Percentiles rank a stretch among this genome's conserved stretches.
These are phyloP conservation scores for Glycyrrhiza uralensis DNA, from an alignment of 306 rosid genomes.

Conservation along the genomic window DNA sequence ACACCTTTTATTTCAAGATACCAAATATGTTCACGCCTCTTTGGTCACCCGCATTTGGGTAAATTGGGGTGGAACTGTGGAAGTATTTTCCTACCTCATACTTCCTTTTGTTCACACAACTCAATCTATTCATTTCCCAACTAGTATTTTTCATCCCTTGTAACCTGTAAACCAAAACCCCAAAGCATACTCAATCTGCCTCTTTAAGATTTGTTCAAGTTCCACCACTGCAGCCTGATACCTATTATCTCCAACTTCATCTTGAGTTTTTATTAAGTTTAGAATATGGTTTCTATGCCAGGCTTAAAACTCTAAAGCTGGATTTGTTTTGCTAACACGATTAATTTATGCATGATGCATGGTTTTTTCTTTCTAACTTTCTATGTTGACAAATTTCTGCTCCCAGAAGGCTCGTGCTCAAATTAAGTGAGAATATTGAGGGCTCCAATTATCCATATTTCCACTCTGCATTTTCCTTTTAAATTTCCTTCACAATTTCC, in stretches of 20 bases:
- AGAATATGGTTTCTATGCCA: not conserved
- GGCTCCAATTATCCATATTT: not conserved
- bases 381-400: not conserved
- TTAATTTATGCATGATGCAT: not conserved
- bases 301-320: not conserved
- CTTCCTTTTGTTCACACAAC: not conserved
- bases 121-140: not conserved
- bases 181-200: not conserved
- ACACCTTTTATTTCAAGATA: conserved; percentile 14
- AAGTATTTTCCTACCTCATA: not conserved
- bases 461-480: not conserved
- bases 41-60: not conserved
- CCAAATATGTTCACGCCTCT: conserved; percentile 4
- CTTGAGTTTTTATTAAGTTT: not conserved
- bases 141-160: not conserved
- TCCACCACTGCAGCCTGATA: not conserved
- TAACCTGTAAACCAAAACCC: not conserved
- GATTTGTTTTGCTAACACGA: not conserved
- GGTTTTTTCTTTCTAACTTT: not conserved
- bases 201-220: not conserved
- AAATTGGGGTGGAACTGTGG: not conserved
- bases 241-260: not conserved
- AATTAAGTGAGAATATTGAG: not conserved
- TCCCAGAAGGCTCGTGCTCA: not conserved
- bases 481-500: not conserved